These are phyloP conservation scores for Plasmodium blacklocki DNA, from an alignment of 169 alveolate species.

Conservation along the genomic window DNA sequence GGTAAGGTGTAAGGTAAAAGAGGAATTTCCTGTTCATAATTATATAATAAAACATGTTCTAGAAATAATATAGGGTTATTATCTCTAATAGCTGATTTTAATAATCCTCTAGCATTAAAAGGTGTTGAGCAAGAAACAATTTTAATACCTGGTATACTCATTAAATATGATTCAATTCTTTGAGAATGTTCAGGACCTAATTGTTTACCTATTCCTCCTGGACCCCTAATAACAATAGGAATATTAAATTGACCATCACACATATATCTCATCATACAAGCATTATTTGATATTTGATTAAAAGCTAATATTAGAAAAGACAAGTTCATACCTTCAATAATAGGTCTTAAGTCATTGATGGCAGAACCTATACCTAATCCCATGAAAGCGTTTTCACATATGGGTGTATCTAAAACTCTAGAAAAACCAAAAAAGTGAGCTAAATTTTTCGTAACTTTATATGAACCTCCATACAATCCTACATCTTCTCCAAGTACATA, in stretches of 20 bases:
- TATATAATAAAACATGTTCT: constrained; percentile 93
- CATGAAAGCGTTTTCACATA: constrained; percentile 91
- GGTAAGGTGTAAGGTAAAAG: constrained; percentile 90
- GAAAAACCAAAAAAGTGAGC: constrained; percentile 88
- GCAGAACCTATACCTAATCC: constrained; percentile 89
- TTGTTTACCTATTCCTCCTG: constrained; percentile 94
- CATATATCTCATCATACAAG: constrained; percentile 91
- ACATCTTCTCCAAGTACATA: constrained; percentile 95
- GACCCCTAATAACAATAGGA: constrained; percentile 94
- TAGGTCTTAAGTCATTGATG: constrained; percentile 90
- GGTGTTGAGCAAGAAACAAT: constrained; percentile 92
- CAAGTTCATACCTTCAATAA: constrained; percentile 94
- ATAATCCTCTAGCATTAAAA: constrained; percentile 92
- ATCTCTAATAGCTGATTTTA: constrained; percentile 92
- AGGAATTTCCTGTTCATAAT: constrained; percentile 86
- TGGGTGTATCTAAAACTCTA: constrained; percentile 94
- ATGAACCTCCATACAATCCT: constrained; percentile 94
- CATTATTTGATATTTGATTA: constrained; percentile 93
- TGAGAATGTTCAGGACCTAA: constrained; percentile 95
- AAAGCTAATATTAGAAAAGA: constrained; percentile 93
- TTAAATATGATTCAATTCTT: constrained; percentile 89
- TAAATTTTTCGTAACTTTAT: constrained; percentile 92
- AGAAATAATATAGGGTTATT: constrained; percentile 92
- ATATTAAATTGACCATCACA: constrained; percentile 88
- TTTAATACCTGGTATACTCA: constrained; percentile 94